Conservation (phyloP, 2,329 filamentous ascomycete genomes). For the Acrodontium crateriforme region DNA sequence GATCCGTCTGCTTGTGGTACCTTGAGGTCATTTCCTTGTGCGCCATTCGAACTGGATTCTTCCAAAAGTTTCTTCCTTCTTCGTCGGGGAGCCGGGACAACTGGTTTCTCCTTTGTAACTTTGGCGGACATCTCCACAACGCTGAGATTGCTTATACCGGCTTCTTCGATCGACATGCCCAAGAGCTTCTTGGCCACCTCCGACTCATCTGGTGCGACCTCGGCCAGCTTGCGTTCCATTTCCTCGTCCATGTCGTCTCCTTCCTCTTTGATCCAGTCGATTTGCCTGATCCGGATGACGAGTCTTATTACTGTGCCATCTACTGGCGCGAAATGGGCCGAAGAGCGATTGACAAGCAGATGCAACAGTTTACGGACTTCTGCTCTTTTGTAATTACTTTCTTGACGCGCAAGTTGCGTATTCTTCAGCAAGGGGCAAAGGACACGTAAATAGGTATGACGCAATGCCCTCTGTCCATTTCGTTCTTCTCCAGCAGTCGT, state of each 20-base stretch:
- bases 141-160: slow-evolving; percentile 52
- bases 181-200: slow-evolving; percentile 41
- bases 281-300: slow-evolving; percentile 51
- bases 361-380: slow-evolving; percentile 66
- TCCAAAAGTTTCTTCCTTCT: slow-evolving; percentile 22
- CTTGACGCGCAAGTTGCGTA: slow-evolving; percentile 70
- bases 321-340: slow-evolving; percentile 61
- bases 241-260: slow-evolving; percentile 17
- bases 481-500: slow-evolving; percentile 5
- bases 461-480: slow-evolving; percentile 38
- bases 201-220: slow-evolving; percentile 15
- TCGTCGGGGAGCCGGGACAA: slow-evolving; percentile 65
- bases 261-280: slow-evolving; percentile 24
- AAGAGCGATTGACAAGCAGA: slow-evolving; percentile 40
- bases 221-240: slow-evolving; percentile 15
- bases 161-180: slow-evolving; percentile 56
- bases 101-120: slow-evolving; percentile 66
- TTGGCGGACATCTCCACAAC: slow-evolving; percentile 54
- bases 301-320: slow-evolving; percentile 69
- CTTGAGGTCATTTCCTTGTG: slow-evolving; percentile 9
- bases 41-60: slow-evolving; percentile 7
- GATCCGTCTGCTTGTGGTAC: slow-evolving; percentile 8
- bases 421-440: slow-evolving; percentile 81
- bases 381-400: slow-evolving; percentile 76
- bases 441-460: slow-evolving; percentile 90